Evolutionary conservation across 2,329 filamentous ascomycete genomes (phyloP), one percentile per base, ranked within the genome.

Genomic region (Septoria linicola): DNA sequence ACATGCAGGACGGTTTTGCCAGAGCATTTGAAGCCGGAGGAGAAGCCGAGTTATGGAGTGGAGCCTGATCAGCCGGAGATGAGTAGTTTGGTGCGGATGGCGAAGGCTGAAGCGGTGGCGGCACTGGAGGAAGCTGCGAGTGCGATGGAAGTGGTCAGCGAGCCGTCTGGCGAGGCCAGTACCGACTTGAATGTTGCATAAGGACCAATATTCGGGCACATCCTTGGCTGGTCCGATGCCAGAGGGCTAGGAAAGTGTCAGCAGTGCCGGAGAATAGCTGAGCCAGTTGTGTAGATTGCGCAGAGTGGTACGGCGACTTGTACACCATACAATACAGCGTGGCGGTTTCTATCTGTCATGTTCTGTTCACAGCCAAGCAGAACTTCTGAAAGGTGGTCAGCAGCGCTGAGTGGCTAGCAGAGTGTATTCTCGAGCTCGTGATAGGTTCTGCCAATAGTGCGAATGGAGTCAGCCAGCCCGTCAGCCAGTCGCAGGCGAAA

Each of bases 1-100:
- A 84, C 81, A 0, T 77, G 75, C 51, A 72, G 81, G 1, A 75
- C 75, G 31, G 76, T 84, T 16, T 69, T 75, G 14, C 71, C 72
- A 0, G 66, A 71, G 3, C 71, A 68, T 27, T 71, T 81, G 44
- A 60, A 59, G 57, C 64, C 59, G 14, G 63, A 62, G 17, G 71
- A 76, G 54, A 59, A 56, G 57, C 71, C 73, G 2, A 36, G 17
- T 7, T 75, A 74, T 58, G 64, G 59, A 17, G 70, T 74, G 8
- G 56, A 54, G 49, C 51, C 56, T 21, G 72, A 75, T 54, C 51
- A 61, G 16, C 61, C 60, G 19, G 44, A 51, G 20, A 59, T 61
- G 46, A 56, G 59, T 35, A 47, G 46, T 39, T 34, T 59, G 37
- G 34, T 47, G 42, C 41, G 35, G 27, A 42, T 57, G 50, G 37